Evolutionary conservation across 164 flowering plant species (phyloP).

Genomic region (Magnolia changhungtana): DNA sequence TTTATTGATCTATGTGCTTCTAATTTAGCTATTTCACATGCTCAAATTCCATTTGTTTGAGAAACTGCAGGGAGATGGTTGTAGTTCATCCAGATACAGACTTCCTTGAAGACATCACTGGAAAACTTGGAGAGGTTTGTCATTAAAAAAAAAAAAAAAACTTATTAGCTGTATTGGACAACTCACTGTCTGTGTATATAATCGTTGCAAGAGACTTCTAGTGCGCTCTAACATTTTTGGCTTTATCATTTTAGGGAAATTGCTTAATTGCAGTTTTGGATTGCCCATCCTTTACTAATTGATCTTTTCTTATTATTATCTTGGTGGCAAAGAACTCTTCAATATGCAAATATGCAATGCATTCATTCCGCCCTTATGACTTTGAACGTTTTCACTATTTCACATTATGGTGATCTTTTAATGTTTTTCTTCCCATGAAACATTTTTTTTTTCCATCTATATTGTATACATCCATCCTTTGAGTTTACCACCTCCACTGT

Average conservation of each 20-base stretch:
- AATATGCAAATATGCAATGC: not conserved
- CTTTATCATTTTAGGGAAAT: no score
- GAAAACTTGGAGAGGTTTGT: slow-evolving; percentile 78
- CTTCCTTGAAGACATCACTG: slow-evolving; percentile 89
- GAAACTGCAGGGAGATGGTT: slow-evolving; percentile 72
- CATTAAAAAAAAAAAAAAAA: not conserved
- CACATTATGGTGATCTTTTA: not conserved
- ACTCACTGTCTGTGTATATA: not conserved
- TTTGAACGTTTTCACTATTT: no score
- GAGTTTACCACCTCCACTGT: not conserved
- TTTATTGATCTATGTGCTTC: not conserved
- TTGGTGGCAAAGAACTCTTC: not conserved
- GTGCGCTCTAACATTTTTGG: no score
- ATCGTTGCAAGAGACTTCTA: no score
- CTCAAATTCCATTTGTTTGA: not conserved
- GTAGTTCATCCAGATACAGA: slow-evolving; percentile 84
- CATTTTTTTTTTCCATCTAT: not conserved
- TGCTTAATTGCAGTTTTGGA: no score
- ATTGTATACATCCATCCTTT: no score
- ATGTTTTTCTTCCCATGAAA: not conserved
- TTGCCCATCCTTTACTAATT: no score
- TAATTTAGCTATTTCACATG: not conserved
- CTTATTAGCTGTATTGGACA: not conserved
- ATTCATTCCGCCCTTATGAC: not conserved
- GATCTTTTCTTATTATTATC: no score